Conservation (phyloP, 345 rosid species). For the Hibiscus trionum region DNA sequence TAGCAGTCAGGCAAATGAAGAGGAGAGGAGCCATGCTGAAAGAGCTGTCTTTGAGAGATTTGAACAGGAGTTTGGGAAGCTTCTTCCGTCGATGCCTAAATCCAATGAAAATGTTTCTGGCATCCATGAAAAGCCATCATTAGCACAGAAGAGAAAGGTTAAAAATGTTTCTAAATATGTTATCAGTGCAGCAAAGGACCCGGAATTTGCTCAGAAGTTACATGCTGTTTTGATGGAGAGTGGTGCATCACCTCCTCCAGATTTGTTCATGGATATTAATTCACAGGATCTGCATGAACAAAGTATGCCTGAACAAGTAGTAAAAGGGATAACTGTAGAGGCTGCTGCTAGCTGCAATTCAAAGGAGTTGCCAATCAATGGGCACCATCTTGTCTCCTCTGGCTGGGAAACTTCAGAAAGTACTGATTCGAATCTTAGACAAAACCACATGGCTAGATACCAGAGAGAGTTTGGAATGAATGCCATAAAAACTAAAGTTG, state of each 20-base stretch:
- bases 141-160: slow-evolving; percentile 71
- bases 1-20: slow-evolving; percentile 33
- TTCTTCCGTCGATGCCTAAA: slow-evolving; percentile 37
- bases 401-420: slow-evolving; percentile 13
- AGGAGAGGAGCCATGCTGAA: slow-evolving; percentile 31
- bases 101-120: slow-evolving; percentile 34
- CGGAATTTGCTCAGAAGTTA: slow-evolving; percentile 83
- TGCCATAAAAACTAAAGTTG: slow-evolving; percentile 19
- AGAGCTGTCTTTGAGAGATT: slow-evolving; percentile 45
- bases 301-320: slow-evolving; percentile 31
- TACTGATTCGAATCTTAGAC: slow-evolving; percentile 17
- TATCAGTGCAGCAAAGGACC: slow-evolving; percentile 82
- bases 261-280: slow-evolving; percentile 61
- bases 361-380: slow-evolving; percentile 24
- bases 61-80: slow-evolving; percentile 70
- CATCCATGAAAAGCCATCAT: slow-evolving; percentile 39
- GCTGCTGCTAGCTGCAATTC: slow-evolving; percentile 20
- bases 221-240: slow-evolving; percentile 85
- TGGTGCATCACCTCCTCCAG: slow-evolving; percentile 87
- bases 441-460: slow-evolving; percentile 29
- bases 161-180: slow-evolving; percentile 84
- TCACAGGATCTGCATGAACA: slow-evolving; percentile 35
- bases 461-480: slow-evolving; percentile 32
- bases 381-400: slow-evolving; percentile 16
- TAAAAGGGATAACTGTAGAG: slow-evolving; percentile 22